Conservation (phyloP, 352 stramenopile genomes). For the Lagenidium giganteum region DNA sequence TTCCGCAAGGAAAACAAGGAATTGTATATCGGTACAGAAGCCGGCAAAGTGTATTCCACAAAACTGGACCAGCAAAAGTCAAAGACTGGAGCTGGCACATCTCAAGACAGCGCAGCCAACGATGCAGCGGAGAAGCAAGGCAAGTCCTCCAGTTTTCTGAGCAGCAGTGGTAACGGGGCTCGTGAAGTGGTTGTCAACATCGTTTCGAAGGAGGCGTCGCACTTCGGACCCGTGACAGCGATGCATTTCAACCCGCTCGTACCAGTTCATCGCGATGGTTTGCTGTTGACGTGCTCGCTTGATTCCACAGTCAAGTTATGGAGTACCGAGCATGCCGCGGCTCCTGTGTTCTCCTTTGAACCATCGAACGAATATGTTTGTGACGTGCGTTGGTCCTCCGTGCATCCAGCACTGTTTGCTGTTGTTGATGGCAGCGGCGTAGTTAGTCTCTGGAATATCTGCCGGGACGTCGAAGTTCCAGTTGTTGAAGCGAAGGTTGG, state of each 20-base stretch:
- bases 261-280: conserved; percentile 42
- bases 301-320: conserved; percentile 82
- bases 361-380: conserved; percentile 81
- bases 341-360: conserved; percentile 70
- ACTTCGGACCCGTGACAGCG: conserved; percentile 68
- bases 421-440: conserved; percentile 57
- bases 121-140: conserved; percentile 30
- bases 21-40: conserved; percentile 67
- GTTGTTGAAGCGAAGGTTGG: conserved; percentile 49
- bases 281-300: conserved; percentile 67
- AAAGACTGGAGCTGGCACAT: conserved; percentile 20
- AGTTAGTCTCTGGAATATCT: conserved; percentile 72
- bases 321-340: conserved; percentile 58
- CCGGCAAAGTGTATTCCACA: conserved; percentile 56
- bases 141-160: conserved; percentile 20
- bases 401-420: conserved; percentile 65
- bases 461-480: conserved; percentile 60
- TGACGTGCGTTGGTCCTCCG: conserved; percentile 66
- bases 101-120: conserved; percentile 18
- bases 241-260: conserved; percentile 74
- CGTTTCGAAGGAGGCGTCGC: conserved; percentile 40
- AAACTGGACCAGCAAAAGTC: conserved; percentile 59
- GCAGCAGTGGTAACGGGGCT: conserved; percentile 14
- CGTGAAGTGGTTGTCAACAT: conserved; percentile 52
- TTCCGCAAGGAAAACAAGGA: conserved; percentile 64